Base-by-base conservation (phyloP, 2,329 filamentous ascomycete genomes). In the Mycosphaerella sp. region DNA sequence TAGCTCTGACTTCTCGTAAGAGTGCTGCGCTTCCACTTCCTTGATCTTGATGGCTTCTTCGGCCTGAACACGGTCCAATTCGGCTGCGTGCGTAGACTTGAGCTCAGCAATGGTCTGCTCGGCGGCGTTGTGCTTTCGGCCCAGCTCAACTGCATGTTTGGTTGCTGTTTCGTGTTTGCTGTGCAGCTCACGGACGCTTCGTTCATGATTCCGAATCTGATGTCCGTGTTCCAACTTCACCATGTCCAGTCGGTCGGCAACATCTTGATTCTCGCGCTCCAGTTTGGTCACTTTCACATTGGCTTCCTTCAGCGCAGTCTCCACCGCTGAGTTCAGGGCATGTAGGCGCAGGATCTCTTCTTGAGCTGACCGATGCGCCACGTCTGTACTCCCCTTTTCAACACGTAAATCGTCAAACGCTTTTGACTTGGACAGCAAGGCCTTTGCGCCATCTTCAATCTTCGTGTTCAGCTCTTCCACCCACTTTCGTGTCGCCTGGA, bases 261-360 rank as follows among this genome's bases (percentile, higher is more conserved):
- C 42, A 8, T 58, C 50, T 16, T 44, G 48, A 32, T 56, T 61
- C 30, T 62, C 55, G 12, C 44, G 48, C 37, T 63, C 59, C 13
- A 64, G 53, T 25, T 52, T 49, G 3, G 50, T 18, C 1, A 60
- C 36, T n/a, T 53, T 54, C 18, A 50, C 52, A 32, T 52, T 50
- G 21, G 52, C 55, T 4, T 52, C 51, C 12, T 44, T 41, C 7
- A 55, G 39, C 2, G 50, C 42, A 18, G 41, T 44, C 28, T 61
- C 53, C 6, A 49, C 30, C 8, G 59, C 55, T n/a, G 50, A 28
- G 28, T 59, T 60, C 48, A 55, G 37, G 27, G 41, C 45, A 36
- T 53, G 35, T 21, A 57, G 27, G 9, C 28, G 14, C 12, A 47
- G 14, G 4, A 55, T 45, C 14, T 53, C 50, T 30, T 54, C 34